Conservation (phyloP, 495 filamentous ascomycete species). For the Pyrenopolyporus hunteri region DNA sequence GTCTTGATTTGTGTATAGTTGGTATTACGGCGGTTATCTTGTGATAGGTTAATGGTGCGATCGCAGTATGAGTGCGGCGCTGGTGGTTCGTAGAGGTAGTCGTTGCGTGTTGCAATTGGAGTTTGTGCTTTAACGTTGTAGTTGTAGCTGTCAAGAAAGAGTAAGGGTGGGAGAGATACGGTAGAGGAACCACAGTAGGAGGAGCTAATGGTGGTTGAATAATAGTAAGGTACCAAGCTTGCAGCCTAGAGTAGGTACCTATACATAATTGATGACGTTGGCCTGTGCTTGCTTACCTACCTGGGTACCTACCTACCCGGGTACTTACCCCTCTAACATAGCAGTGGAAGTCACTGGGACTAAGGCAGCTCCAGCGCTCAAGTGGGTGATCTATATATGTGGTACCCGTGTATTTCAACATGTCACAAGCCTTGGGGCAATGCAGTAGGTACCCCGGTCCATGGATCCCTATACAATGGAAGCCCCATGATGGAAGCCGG, state of each 20-base stretch:
- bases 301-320: not conserved
- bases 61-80: conserved; percentile 5
- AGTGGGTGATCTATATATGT: too few relatives aligned
- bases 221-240: conserved; percentile 16
- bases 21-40: not conserved
- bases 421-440: conserved; percentile 8
- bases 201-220: too few relatives aligned
- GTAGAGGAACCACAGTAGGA: not conserved
- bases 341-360: not conserved
- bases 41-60: not conserved
- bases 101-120: conserved; percentile 4
- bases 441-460: not conserved
- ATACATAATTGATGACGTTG: conserved; percentile 37
- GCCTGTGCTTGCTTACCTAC: conserved; percentile 26
- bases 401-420: too few relatives aligned
- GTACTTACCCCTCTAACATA: too few relatives aligned
- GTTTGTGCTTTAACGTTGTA: not conserved
- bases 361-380: too few relatives aligned
- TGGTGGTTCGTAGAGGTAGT: conserved; percentile 2
- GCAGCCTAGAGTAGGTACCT: conserved; percentile 11
- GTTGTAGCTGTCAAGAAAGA: not conserved
- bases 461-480: not conserved
- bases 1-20: not conserved
- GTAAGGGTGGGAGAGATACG: not conserved
- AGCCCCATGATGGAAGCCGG: not conserved